phyloP scores from a whole-genome alignment of 176 grass and related monocot genomes.

The Avena eriantha region DNA sequence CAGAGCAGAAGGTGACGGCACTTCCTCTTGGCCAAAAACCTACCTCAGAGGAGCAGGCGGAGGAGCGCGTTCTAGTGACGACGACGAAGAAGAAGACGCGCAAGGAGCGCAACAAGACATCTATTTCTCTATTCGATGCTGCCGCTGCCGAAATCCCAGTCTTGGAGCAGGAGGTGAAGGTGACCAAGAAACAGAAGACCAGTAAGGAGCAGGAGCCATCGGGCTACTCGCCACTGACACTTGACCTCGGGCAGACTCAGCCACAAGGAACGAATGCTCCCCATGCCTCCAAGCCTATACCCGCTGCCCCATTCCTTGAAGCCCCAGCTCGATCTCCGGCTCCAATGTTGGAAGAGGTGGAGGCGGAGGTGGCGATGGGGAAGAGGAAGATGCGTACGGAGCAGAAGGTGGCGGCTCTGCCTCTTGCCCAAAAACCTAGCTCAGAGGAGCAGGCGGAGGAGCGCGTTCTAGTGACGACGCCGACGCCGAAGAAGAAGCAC shows the following conservation, averaged over 20 bases:
- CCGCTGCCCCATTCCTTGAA: not conserved
- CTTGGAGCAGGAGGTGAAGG: not conserved
- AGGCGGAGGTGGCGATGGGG: not conserved
- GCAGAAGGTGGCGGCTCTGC: too few species aligned
- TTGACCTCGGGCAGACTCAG: not conserved
- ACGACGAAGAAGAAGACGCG: not conserved
- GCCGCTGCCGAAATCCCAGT: not conserved
- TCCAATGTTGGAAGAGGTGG: not conserved
- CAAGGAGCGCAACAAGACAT: too few species aligned
- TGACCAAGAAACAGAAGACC: not conserved
- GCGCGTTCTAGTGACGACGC: too few species aligned
- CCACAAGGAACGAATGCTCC: not conserved
- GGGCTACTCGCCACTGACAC: not conserved
- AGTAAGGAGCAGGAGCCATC: not conserved
- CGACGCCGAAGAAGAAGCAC: not conserved
- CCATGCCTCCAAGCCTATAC: not conserved
- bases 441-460: not conserved
- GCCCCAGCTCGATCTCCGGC: not conserved
- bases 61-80: not conserved
- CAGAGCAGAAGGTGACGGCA: not conserved
- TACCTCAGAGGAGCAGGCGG: not conserved
- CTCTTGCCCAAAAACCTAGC: not conserved
- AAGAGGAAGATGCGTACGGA: not conserved
- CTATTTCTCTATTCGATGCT: not conserved
- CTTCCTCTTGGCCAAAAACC: not conserved